Evolutionary conservation across 1,284 basidiomycete genomes (phyloP), one percentile per base, ranked within the genome.

Genomic region (Tilletia indica): DNA sequence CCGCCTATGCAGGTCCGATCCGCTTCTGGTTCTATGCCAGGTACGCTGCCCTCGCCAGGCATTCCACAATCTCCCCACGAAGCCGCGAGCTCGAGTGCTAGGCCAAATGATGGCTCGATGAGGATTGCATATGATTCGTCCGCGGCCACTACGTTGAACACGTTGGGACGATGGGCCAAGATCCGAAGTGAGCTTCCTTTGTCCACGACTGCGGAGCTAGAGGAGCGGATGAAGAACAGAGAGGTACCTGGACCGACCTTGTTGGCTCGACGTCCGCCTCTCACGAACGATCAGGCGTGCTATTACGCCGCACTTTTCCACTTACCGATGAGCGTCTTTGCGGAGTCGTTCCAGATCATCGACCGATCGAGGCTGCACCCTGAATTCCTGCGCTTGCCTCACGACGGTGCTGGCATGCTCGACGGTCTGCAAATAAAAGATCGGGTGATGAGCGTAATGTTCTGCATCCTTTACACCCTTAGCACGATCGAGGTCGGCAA

Each of bases 331-430:
- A 63, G 25, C 21, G n/a, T 45, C 51, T 61, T 69, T 36, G 16
- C 38, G 6, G 38, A 49, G 39, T 51, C 68, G 12, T 69, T 69
- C 54, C 14, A 6, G n/a, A 31, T 69, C 54, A 48, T 69, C 3
- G 68, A 61, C 11, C 54, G 51, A 36, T 4, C 6, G 4, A 9
- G 42, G 36, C 68, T 69, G 45, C 54, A 51, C 25, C 49, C 36
- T 11, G 19, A 69, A 9, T 54, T 61, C 19, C 51, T 25, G 5
- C 51, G 36, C 9, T 45, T 69, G 19, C 56, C 54, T 4, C 12
- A 61, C 45, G 68, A 69, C n/a, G 68, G 68, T 21, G 68, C 54
- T 4, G 39, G 38, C 21, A 16, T 69, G 38, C 51, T 69, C 34
- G 56, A 69, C 68, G 56, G 25, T 3, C 19, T 64, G 16, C 36